A percentile compares a stretch with the other conserved stretches of the same genome.
These are phyloP conservation scores for Crepidotus variabilis DNA, from an alignment of 768 basidiomycete genomes.

Conservation along the genomic window DNA sequence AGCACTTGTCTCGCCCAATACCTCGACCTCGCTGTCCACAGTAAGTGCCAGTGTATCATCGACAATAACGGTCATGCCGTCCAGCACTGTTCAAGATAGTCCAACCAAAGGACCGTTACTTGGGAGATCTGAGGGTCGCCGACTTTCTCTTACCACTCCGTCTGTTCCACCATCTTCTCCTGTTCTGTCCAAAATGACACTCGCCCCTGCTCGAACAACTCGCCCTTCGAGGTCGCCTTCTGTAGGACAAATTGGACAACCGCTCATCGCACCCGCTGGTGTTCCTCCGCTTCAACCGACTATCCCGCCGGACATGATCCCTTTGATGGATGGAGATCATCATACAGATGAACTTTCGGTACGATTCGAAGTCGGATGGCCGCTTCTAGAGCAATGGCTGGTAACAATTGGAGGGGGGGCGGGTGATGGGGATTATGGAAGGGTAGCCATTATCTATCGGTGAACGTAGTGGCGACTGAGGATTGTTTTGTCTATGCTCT, in stretches of 20 bases:
- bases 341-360: slow-evolving; percentile 90
- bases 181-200: slow-evolving; percentile 28
- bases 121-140: slow-evolving; percentile 29
- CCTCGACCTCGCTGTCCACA: neutral
- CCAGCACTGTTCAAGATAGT: slow-evolving; percentile 17
- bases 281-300: slow-evolving; percentile 22
- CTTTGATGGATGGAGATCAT: slow-evolving; percentile 82
- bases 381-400: slow-evolving; percentile 72
- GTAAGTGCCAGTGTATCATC: slow-evolving; percentile 5
- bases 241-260: slow-evolving; percentile 34
- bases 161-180: slow-evolving; percentile 38
- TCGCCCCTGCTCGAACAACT: slow-evolving; percentile 38
- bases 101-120: slow-evolving; percentile 15
- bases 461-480: slow-evolving; percentile 29
- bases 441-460: slow-evolving; percentile 75
- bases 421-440: slow-evolving; percentile 66
- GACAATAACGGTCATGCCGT: slow-evolving; percentile 5
- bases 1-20: neutral
- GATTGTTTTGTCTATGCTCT: neutral
- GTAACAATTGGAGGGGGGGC: slow-evolving; percentile 54
- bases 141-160: slow-evolving; percentile 36
- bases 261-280: neutral
- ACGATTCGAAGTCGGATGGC: slow-evolving; percentile 81
- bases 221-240: slow-evolving; percentile 59
- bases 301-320: slow-evolving; percentile 56